These are phyloP conservation scores for Conringia planisiliqua DNA, from an alignment of 345 rosid species.

Conservation along the genomic window DNA sequence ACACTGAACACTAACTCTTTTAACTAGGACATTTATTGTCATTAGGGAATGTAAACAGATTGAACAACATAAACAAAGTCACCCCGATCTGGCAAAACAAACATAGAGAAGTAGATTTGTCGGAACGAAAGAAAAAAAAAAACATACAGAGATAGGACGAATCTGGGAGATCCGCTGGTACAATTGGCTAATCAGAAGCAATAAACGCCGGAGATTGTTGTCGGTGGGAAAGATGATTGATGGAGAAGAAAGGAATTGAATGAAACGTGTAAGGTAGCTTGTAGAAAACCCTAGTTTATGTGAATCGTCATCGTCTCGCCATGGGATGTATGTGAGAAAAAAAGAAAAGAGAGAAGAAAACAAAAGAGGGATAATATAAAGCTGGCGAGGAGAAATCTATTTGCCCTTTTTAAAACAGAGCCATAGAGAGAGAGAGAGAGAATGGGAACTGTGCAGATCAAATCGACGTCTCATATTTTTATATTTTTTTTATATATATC, in stretches of 20 bases:
- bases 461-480: constrained; percentile 22
- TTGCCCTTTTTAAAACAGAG: constrained; percentile 29
- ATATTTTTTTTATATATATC: neutral
- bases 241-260: neutral
- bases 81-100: constrained; percentile 13
- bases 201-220: neutral
- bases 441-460: constrained; percentile 5
- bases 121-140: constrained; percentile 4
- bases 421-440: constrained; percentile 9
- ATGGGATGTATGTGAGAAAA: neutral
- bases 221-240: constrained; percentile 11
- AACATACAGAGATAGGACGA: constrained; percentile 28
- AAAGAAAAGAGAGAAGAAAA: too few relatives aligned
- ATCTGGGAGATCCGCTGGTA: constrained; percentile 24
- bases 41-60: constrained; percentile 4
- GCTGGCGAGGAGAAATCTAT: constrained; percentile 9
- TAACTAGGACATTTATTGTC: neutral
- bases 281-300: constrained; percentile 24
- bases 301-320: constrained; percentile 5
- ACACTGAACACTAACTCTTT: neutral
- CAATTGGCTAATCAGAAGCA: constrained; percentile 16
- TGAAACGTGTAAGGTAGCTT: constrained; percentile 19
- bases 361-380: neutral
- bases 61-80: constrained; percentile 2
- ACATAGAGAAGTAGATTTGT: constrained; percentile 3